A percentile compares a stretch with the other conserved stretches of the same genome.
Conservation (phyloP, 2,329 filamentous ascomycete genomes). For the Ophiocordyceps unilateralis region DNA sequence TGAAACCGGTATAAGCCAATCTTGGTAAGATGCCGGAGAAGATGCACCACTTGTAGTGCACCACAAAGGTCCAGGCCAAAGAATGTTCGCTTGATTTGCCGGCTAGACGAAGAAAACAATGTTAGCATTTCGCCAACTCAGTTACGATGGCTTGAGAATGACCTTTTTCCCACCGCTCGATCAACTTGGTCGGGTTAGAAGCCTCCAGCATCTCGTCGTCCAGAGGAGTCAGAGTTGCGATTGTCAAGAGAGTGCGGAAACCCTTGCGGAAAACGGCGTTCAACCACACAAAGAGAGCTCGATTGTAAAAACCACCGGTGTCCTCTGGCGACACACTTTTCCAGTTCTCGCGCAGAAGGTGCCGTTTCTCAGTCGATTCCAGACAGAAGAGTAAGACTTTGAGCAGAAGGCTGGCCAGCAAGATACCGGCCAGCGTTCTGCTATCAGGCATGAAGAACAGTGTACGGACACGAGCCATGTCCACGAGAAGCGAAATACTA, state of each 20-base stretch:
- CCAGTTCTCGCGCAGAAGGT: constrained; percentile 6
- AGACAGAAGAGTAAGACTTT: constrained; percentile 13
- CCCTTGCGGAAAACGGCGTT: constrained; percentile 11
- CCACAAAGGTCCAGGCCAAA: constrained; percentile 8
- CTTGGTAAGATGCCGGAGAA: constrained; percentile 16
- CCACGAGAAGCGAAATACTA: constrained; percentile 13
- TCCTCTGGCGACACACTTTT: constrained; percentile 11
- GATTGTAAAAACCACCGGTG: constrained; percentile 13
- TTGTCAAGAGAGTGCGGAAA: constrained; percentile 8
- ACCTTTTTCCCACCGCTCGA: constrained; percentile 5
- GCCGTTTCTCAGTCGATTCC: constrained; percentile 13
- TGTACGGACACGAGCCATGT: constrained; percentile 14
- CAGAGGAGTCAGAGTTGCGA: constrained; percentile 5
- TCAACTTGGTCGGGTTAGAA: constrained; percentile 3
- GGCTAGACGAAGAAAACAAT: constrained; percentile 1
- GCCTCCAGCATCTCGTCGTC: constrained; percentile 5
- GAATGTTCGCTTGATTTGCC: constrained; percentile 7
- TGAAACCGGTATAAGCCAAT: constrained; percentile 18
- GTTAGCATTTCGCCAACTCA: neutral
- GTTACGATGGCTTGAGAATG: neutral
- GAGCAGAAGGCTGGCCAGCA: constrained; percentile 8
- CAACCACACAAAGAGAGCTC: constrained; percentile 16
- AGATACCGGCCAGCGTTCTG: constrained; percentile 8
- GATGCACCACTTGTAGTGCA: constrained; percentile 11
- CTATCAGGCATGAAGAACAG: constrained; percentile 12